Evolutionary conservation across 2,329 filamentous ascomycete genomes (phyloP), one percentile per base, ranked within the genome.

Genomic region (Alternaria sp.): DNA sequence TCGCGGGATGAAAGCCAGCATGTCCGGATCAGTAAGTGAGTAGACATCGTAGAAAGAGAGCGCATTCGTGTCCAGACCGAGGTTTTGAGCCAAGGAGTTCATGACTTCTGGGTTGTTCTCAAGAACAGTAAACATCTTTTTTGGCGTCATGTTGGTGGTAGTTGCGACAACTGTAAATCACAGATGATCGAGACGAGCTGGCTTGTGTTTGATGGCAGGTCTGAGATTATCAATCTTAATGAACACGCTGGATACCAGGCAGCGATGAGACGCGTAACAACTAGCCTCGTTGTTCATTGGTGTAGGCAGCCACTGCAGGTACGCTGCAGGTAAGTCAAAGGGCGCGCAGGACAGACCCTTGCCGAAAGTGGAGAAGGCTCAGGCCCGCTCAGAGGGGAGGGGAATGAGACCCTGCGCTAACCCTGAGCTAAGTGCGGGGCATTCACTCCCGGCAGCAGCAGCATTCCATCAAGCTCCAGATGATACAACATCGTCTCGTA

Each of bases 21-120:
- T 73, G 30, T 83, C 82, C 2, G 80, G 76, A n/a, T 86, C 83
- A 44, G 82, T 81, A 59, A 86, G 78, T 41, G 81, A 83, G 74
- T 85, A 84, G 63, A 87, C 71, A 67, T 88, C 86, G 70, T 85
- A 80, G 73, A 87, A 87, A 36, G 74, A 75, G 32, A 87, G 80
- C 3, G 74, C 65, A 5, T 62, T 65, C 4, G 55, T 60, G 4
- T 81, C 80, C 32, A 87, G 72, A 14, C 84, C 84, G 1, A 88
- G 81, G n/a, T 78, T 75, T 58, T 79, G 76, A 36, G 82, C 80
- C 25, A 88, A 81, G 43, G 79, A 74, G 44, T 80, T 82, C 75
- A 87, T 83, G 16, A 87, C 83, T 43, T 81, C 77, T 5, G 86
- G 85, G 67, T 87, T 87, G 76, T 87, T 87, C 64, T 88, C 75